Conservation (phyloP, 192 early-diverging fungal species). For the Linnemannia hyalina region DNA sequence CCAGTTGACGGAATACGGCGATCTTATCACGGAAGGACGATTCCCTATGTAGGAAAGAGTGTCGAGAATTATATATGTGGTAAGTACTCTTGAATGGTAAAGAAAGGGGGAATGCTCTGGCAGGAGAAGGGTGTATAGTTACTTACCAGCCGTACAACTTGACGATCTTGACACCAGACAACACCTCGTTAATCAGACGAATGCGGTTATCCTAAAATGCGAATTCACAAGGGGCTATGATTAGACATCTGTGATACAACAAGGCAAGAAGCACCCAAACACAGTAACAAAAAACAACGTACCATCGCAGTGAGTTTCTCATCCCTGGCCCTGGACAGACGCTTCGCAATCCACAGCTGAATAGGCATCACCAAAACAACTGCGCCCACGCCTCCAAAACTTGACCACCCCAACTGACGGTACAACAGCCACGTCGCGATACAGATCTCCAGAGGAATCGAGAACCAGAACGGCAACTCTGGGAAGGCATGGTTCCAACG, state of each 20-base stretch:
- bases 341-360: conserved; percentile 24
- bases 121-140: neutral
- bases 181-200: conserved; percentile 33
- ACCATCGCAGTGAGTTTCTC: conserved; percentile 39
- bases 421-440: conserved; percentile 45
- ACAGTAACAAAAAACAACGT: neutral
- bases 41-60: neutral
- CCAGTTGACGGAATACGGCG: conserved; percentile 11
- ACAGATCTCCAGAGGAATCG: conserved; percentile 30
- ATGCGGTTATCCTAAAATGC: conserved; percentile 31
- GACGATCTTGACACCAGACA: conserved; percentile 51
- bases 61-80: neutral
- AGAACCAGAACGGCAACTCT: conserved; percentile 4
- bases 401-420: conserved; percentile 35
- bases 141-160: conserved; percentile 51
- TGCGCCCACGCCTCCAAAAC: conserved; percentile 6
- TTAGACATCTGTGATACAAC: neutral
- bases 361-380: conserved; percentile 29
- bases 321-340: conserved; percentile 19
- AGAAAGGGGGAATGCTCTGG: neutral
- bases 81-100: neutral
- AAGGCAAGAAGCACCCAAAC: no score
- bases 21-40: conserved; percentile 17
- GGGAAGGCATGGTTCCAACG: conserved; percentile 22
- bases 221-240: neutral